Conservation (phyloP, 2,329 filamentous ascomycete genomes). For the Penicillium sp. region DNA sequence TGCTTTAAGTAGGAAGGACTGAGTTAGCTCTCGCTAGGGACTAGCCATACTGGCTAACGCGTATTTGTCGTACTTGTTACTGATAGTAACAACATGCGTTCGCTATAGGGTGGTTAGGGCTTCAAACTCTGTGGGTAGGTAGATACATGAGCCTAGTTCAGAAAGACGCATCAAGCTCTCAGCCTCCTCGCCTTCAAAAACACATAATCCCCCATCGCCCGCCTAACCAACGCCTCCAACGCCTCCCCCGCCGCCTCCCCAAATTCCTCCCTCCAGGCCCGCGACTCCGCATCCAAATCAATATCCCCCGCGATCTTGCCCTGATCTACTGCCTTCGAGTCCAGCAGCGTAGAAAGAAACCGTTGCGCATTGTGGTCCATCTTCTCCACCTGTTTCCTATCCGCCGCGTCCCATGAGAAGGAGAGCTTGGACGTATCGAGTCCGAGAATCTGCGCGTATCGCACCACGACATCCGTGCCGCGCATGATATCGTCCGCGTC, state of each 20-base stretch:
- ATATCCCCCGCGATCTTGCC: conserved; percentile 35
- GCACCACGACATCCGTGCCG: no score
- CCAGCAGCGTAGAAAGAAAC: conserved; percentile 36
- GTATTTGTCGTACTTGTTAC: no score
- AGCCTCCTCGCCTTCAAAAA: conserved; percentile 36
- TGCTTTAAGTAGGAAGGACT: no score
- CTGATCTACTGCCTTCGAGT: conserved; percentile 40
- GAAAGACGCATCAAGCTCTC: no score
- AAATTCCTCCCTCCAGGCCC: conserved; percentile 45
- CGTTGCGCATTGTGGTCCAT: conserved; percentile 12
- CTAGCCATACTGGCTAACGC: no score
- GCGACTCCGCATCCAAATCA: conserved; percentile 39
- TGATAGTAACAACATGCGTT: no score
- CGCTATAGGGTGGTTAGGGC: no score
- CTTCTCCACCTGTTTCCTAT: conserved; percentile 4
- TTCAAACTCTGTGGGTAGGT: no score
- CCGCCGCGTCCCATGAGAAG: conserved; percentile 36
- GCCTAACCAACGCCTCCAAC: conserved; percentile 33
- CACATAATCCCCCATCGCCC: conserved; percentile 48
- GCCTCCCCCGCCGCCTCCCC: conserved; percentile 32
- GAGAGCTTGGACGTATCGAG: conserved; percentile 37
- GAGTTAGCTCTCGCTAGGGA: no score
- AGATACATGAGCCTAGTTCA: no score
- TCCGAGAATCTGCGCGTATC: conserved; percentile 21
- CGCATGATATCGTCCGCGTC: no score